Evolutionary conservation across 2,329 filamentous ascomycete genomes (phyloP).

Genomic region (Hyphodiscus sp.): DNA sequence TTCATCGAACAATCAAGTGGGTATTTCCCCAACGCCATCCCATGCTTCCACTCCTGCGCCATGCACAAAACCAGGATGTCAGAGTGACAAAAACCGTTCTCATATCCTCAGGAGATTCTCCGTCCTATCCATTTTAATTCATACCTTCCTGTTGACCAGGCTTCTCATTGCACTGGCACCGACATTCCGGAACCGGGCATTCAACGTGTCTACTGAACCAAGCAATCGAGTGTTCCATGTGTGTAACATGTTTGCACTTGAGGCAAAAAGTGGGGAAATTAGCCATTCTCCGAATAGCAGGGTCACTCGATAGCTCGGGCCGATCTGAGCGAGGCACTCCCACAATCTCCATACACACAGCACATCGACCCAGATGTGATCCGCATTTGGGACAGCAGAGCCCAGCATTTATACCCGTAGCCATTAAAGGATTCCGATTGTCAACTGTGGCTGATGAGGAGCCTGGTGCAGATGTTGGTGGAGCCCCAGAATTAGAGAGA

Average conservation of each 20-base stretch:
- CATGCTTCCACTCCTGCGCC: neutral
- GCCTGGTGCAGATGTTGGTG: slow-evolving; percentile 10
- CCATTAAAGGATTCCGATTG: slow-evolving; percentile 48
- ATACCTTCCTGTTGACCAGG: neutral
- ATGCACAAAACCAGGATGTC: neutral
- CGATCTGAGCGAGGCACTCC: slow-evolving; percentile 56
- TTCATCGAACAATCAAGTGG: neutral
- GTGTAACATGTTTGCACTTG: slow-evolving; percentile 60
- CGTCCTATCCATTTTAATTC: neutral
- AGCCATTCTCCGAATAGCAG: slow-evolving; percentile 39
- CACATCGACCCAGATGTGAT: slow-evolving; percentile 59
- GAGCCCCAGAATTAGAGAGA: slow-evolving; percentile 17
- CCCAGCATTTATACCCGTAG: slow-evolving; percentile 51
- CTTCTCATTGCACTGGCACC: slow-evolving; percentile 46
- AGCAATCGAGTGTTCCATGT: slow-evolving; percentile 59
- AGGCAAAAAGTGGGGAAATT: slow-evolving; percentile 64
- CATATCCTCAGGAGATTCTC: neutral
- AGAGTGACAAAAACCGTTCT: neutral
- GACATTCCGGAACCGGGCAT: slow-evolving; percentile 63
- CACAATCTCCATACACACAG: slow-evolving; percentile 61
- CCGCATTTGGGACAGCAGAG: slow-evolving; percentile 62
- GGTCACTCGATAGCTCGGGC: slow-evolving; percentile 45
- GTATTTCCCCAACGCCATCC: neutral
- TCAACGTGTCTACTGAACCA: slow-evolving; percentile 62
- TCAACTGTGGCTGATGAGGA: slow-evolving; percentile 17